Evolutionary conservation across 306 rosid species (phyloP), one percentile per base, ranked within the genome.

Genomic region (Echinosophora koreensis): DNA sequence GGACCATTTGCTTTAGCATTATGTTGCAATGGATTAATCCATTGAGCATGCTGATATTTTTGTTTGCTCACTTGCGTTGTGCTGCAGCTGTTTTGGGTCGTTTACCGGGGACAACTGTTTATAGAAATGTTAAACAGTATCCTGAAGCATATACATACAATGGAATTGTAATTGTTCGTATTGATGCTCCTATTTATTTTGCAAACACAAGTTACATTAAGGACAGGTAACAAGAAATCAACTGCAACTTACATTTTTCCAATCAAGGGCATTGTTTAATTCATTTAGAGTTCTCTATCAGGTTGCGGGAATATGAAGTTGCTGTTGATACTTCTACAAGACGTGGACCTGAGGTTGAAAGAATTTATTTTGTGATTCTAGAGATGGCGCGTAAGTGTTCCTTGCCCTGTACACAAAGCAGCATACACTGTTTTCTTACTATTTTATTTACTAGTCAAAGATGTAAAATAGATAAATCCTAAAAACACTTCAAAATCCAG

Each of bases 31-130:
- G 4, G 22, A 15, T 69, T 30, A 27, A 28, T 38, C 3, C 46
- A 7, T 35, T 8, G 51, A 38, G 47, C 54, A 30, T 69, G 70
- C 79, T 87, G 68, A 77, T 63, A 50, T 74, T 44, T 35, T 58
- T 66, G 18, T 77, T 82, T 87, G 30, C 30, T 28, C 30, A 28
- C 30, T 28, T 28, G 54, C 54, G 71, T 54, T 76, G 74, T 71
- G 34, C 77, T 86, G 79, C 96, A 95, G 99, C 99, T 87, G 96
- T 95, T 81, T 88, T 95, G 88, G 97, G 99, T 69, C 97, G 99
- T 71, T 94, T 95, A 88, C 99, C 99, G 3, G 99, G 99, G 41
- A 95, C 99, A 78, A 95, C 99, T 22, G 88, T 95, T 22, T 92
- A 90, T 71, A 89, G 99, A 88, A 95, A 95, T 76, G 76, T 86